A percentile compares a stretch with the other conserved stretches of the same genome.
Evolutionary conservation across 768 basidiomycete species (phyloP).

Genomic region (Inosperma sp.): DNA sequence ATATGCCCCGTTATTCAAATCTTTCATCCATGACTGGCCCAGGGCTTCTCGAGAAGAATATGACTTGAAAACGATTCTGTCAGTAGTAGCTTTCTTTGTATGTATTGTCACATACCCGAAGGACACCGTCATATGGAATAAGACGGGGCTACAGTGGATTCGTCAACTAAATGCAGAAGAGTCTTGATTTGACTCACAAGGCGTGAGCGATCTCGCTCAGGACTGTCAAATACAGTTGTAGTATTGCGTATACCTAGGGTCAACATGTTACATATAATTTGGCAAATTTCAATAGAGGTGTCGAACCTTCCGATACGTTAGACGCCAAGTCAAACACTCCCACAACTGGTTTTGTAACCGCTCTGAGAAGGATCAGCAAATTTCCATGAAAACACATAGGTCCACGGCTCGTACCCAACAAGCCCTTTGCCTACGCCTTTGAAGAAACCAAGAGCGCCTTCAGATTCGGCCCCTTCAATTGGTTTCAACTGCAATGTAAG

Average conservation of each 20-base stretch:
- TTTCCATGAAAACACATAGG: not conserved
- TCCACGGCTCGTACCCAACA: constrained; percentile 61
- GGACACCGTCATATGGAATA: constrained; percentile 80
- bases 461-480: constrained; percentile 92
- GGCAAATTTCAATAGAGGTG: not conserved
- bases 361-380: constrained; percentile 40
- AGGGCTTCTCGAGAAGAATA: constrained; percentile 86
- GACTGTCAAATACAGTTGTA: constrained; percentile 94
- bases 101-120: constrained; percentile 54
- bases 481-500: constrained; percentile 77
- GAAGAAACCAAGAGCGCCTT: constrained; percentile 94
- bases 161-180: not conserved
- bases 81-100: not conserved
- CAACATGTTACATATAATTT: not conserved
- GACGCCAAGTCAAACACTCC: constrained; percentile 96
- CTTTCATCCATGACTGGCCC: constrained; percentile 97
- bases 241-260: constrained; percentile 88
- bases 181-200: constrained; percentile 45
- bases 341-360: constrained; percentile 93
- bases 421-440: constrained; percentile 96
- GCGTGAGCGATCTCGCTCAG: constrained; percentile 81
- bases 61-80: constrained; percentile 44
- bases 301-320: constrained; percentile 83
- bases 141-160: constrained; percentile 61
- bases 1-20: constrained; percentile 85